Evolutionary conservation across 169 alveolate genomes (phyloP).

Genomic region (Plasmodium relictum): DNA sequence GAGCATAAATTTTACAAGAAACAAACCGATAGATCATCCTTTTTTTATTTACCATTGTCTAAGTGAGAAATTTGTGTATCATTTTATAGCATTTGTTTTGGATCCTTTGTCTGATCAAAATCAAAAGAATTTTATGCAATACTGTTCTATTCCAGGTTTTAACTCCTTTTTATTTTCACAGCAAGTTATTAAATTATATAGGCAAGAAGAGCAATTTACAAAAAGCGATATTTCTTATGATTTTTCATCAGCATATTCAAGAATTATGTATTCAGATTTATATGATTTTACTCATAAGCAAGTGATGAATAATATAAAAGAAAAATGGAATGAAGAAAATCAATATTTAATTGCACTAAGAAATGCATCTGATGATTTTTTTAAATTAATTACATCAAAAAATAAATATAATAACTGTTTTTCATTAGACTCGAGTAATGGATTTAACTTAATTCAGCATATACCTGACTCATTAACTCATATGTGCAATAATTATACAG

Average conservation of each 20-base stretch:
- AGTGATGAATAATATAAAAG: not conserved
- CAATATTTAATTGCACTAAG: slow-evolving; percentile 44
- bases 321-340: slow-evolving; percentile 48
- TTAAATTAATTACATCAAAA: slow-evolving; percentile 3
- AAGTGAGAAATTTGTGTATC: slow-evolving; percentile 40
- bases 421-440: slow-evolving; percentile 8
- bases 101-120: slow-evolving; percentile 62
- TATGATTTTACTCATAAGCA: not conserved
- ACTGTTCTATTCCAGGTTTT: slow-evolving; percentile 75
- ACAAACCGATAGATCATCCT: slow-evolving; percentile 75
- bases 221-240: slow-evolving; percentile 53
- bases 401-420: slow-evolving; percentile 14
- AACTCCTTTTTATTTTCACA: slow-evolving; percentile 38
- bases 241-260: slow-evolving; percentile 53
- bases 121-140: slow-evolving; percentile 64
- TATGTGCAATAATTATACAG: slow-evolving; percentile 20
- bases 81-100: slow-evolving; percentile 60
- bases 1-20: slow-evolving; percentile 64
- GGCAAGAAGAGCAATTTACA: slow-evolving; percentile 52
- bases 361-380: slow-evolving; percentile 56
- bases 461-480: slow-evolving; percentile 68
- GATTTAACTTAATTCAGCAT: slow-evolving; percentile 44
- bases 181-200: slow-evolving; percentile 38
- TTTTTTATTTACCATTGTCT: slow-evolving; percentile 65
- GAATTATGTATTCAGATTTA: slow-evolving; percentile 11